A percentile compares a stretch with the other conserved stretches of the same genome.
Evolutionary conservation across 768 basidiomycete species (phyloP).

Genomic region (Boletellus ananiceps): DNA sequence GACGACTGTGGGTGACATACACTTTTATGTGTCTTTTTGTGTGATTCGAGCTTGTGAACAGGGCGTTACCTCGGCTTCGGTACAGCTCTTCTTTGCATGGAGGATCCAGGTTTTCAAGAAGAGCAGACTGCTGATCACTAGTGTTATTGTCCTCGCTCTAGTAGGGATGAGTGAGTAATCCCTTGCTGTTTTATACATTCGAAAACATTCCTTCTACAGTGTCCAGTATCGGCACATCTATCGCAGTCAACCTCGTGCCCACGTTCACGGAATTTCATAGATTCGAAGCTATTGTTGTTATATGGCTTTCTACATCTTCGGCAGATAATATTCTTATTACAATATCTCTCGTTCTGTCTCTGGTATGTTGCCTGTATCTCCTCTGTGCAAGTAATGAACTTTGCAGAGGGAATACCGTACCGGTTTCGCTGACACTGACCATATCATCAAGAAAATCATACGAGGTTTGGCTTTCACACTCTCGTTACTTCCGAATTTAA

Average conservation of each 20-base stretch:
- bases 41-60: slow-evolving; percentile 2
- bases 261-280: slow-evolving; percentile 26
- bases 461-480: slow-evolving; percentile 16
- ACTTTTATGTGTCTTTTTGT: neutral
- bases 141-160: slow-evolving; percentile 13
- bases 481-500: neutral
- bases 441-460: slow-evolving; percentile 35
- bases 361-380: slow-evolving; percentile 32
- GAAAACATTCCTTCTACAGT: slow-evolving; percentile 17
- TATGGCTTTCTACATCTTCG: slow-evolving; percentile 45
- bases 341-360: slow-evolving; percentile 34
- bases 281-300: slow-evolving; percentile 29
- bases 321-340: slow-evolving; percentile 48
- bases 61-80: slow-evolving; percentile 25
- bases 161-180: slow-evolving; percentile 16
- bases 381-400: neutral
- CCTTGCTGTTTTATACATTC: neutral
- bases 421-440: slow-evolving; percentile 35
- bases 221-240: slow-evolving; percentile 28
- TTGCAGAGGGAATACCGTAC: slow-evolving; percentile 34
- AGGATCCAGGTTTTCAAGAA: slow-evolving; percentile 20
- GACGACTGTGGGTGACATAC: slow-evolving; percentile 19
- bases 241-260: slow-evolving; percentile 27
- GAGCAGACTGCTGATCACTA: slow-evolving; percentile 6
- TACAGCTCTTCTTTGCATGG: slow-evolving; percentile 30